phyloP scores from a whole-genome alignment of 2,329 filamentous ascomycete species.

The Fusarium sp. region DNA sequence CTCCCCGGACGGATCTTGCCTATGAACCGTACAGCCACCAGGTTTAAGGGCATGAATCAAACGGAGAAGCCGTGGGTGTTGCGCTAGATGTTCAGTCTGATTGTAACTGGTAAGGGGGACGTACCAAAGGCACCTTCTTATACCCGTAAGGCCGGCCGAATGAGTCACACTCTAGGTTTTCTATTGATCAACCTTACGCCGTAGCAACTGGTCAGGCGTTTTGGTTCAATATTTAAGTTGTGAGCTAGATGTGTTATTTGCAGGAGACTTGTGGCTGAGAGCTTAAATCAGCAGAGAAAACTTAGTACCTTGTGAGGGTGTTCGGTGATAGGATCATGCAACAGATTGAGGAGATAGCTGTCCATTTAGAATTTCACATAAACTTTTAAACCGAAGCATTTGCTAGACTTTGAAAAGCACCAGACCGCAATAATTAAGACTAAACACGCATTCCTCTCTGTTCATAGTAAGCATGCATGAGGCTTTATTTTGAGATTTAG shows the following conservation, averaged over 20 bases:
- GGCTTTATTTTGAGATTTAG: not conserved
- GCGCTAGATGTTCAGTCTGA: fast-evolving
- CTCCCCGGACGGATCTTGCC: not conserved
- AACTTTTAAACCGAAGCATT: not conserved
- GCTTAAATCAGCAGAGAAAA: no score
- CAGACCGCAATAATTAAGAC: fast-evolving
- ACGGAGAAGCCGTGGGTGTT: not conserved
- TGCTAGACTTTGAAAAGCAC: not conserved
- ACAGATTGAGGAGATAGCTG: not conserved
- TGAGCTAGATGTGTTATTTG: no score
- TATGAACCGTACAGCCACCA: not conserved
- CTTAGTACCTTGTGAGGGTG: no score
- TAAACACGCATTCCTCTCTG: not conserved
- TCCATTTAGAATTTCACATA: no score
- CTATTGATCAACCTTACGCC: no score
- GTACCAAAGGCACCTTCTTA: no score
- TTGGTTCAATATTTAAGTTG: no score
- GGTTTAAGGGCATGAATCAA: not conserved
- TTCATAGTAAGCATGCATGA: fast-evolving
- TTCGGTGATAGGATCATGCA: not conserved
- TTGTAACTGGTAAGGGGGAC: not conserved
- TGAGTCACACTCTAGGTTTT: no score
- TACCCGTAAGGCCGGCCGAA: no score
- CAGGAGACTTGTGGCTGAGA: no score
- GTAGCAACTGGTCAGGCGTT: no score